Evolutionary conservation across 305 asterid genomes (phyloP), one percentile per base, ranked within the genome.

Genomic region (Withania somnifera): DNA sequence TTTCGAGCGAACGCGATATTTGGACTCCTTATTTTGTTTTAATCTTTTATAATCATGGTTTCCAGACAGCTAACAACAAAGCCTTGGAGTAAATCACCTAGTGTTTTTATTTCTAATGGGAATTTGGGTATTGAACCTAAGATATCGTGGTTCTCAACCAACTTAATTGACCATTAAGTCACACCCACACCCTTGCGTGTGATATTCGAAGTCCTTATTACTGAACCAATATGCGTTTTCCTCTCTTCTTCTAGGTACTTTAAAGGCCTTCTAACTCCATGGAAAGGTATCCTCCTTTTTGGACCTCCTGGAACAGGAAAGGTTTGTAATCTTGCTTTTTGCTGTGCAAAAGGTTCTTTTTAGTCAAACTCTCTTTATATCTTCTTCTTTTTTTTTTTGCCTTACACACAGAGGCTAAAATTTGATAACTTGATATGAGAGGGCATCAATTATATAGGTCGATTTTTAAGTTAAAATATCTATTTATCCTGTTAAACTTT

Each of bases 301-400:
- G 98, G 99, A 2, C 98, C 98, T 75, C 97, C 98, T 52, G 99
- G 99, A 91, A 95, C 99, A 13, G 98, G 99, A 88, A 95, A 95
- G 99, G 98, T 95, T 61, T 71, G 78, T 82, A 61, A 24, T 56
- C 79, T n/a, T 73, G 58, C 81, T 45, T 56, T 34, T 64, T 84
- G 14, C 79, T 6, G 7, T 24, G 58, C 58, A 45, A 24, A 73
- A 45, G 15, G 58, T 45, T 71, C 19, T 71, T 24, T 73, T 45
- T 8, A 73, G 14, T 45, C 60, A 73, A 2, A 47, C 28, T 9
- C 13, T 45, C n/a, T n/a, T n/a, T n/a, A n/a, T n/a, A n/a, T n/a
- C n/a, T n/a, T n/a, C n/a, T n/a, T n/a, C n/a, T n/a, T n/a, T n/a
- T n/a, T n/a, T n/a, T n/a, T n/a, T n/a, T n/a, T n/a, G n/a, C n/a